Base-by-base conservation (phyloP, 1,284 basidiomycete genomes). In the Sporisorium exsertum region DNA sequence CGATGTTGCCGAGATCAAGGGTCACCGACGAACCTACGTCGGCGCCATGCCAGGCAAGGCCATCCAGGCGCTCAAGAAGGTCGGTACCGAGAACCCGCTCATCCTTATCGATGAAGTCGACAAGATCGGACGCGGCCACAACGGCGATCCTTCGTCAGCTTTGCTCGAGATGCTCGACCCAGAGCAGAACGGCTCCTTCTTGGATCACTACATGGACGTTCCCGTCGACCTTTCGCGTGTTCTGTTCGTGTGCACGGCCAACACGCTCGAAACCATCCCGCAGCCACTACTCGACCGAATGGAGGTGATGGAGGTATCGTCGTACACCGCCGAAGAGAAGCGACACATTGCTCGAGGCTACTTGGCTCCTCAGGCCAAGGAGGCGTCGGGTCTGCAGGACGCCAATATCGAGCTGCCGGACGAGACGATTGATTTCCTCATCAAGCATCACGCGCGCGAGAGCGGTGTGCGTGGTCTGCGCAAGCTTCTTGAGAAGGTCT, bases 1-100 rank as follows among this genome's bases (percentile, higher is more conserved):
- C 64, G 96, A 99, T 84, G 95, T 98, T 0, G 97, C 96, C 60
- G 97, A 99, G 89, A 98, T 99, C 86, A 99, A 99, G 87, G 97
- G 97, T 3, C 96, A 99, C 86, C 88, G 97, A 80, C 88, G 97
- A 83, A 99, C 96, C 22, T 99, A 98, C 84, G 95, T 97, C 64
- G 95, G 93, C 4, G 66, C 58, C 42, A 90, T 99, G 80, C 96
- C 96, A 0, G 95, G 96, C 56, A 99, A 99, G 89, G 95, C 97
- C 63, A 96, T 98, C 63, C 95, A 98, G 86, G 96, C 96, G 2
- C 87, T 99, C 67, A 98, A 97, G 87, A 92, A 96, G 72, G 95
- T 98, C 16, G 94, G 94, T 35, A 96, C 94, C 5, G 95, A 97
- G 87, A 99, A 99, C 86, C 96, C 96, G 0, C 89, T 99, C 20